Percentiles rank a stretch among this genome's conserved stretches.
phyloP scores from a whole-genome alignment of 2,329 filamentous ascomycete species.

The Fusarium coicis region DNA sequence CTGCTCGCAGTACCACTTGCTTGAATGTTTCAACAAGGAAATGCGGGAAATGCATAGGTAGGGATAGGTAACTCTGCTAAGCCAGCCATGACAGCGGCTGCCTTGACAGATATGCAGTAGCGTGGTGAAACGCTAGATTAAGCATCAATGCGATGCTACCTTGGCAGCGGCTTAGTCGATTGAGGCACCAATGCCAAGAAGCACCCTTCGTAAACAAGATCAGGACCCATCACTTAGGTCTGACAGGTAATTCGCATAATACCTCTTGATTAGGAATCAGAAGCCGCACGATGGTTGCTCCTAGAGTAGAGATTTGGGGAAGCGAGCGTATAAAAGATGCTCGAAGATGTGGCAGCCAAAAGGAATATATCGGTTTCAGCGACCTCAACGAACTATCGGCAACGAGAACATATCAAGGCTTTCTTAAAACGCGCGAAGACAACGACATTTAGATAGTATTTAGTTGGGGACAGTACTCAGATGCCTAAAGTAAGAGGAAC shows the following conservation, averaged over 20 bases:
- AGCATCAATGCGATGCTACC: conserved; percentile 43
- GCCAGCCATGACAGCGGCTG: conserved; percentile 2
- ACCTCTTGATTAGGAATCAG: neutral
- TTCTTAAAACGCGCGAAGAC: neutral
- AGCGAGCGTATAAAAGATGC: neutral
- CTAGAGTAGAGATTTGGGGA: neutral
- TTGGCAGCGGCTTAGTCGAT: conserved; percentile 37
- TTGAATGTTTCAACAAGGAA: neutral
- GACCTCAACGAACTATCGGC: neutral
- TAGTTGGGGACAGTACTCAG: neutral
- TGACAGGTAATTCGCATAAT: neutral
- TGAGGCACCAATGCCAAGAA: conserved; percentile 34
- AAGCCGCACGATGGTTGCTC: neutral
- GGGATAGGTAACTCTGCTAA: neutral
- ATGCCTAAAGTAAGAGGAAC: neutral
- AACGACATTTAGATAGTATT: neutral
- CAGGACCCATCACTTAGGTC: neutral
- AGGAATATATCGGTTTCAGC: neutral
- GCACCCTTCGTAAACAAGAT: neutral
- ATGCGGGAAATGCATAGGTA: neutral
- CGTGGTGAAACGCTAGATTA: conserved; percentile 38
- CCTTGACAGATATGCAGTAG: conserved; percentile 25
- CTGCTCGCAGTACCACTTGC: neutral
- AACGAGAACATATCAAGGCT: neutral
- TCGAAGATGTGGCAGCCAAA: neutral